Evolutionary conservation across 345 rosid genomes (phyloP), one percentile per base, ranked within the genome.

Genomic region (Acer yangbiense): DNA sequence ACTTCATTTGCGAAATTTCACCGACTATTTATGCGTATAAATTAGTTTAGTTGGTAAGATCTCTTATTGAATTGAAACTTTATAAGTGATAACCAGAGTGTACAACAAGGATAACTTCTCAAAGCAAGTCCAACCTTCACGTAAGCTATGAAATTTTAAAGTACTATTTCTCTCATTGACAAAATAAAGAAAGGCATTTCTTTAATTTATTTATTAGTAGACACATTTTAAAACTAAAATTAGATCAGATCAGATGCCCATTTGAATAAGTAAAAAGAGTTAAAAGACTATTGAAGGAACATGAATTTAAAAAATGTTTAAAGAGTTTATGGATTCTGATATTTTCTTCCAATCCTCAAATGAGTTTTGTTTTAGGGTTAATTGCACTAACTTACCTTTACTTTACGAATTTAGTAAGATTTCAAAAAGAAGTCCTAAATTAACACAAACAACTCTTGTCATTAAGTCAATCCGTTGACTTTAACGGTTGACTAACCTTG

Each of bases 161-260:
- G 46, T 50, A 13, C 16, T 50, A 10, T 14, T 50, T 50, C 55
- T 50, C 18, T 50, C 63, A 3, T 9, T 58, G 11, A 7, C 17
- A 70, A 27, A 70, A 27, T 12, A 44, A 3, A 46, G 29, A 62
- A 44, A 46, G 6, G 46, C 7, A 74, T 10, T 63, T 1, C 9
- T 23, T 61, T 73, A 1, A 7, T 73, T 62, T 6, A 18, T 57
- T 18, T 57, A 57, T 73, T 7, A 44, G 11, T 62, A 35, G 60
- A 72, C 13, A 58, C 12, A 68, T 73, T 58, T 44, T n/a, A 57
- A 71, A 54, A 39, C 74, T 23, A 69, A 54, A 75, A 76, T 62
- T 18, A 41, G 60, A 80, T 44, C 23, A 71, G 50, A 80, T 17
- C 44, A 76, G 43, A 76, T 67, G 29, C 77, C 3, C 50, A 10